These are phyloP conservation scores for Rubia tinctorum DNA, from an alignment of 305 asterid genomes.

Conservation along the genomic window DNA sequence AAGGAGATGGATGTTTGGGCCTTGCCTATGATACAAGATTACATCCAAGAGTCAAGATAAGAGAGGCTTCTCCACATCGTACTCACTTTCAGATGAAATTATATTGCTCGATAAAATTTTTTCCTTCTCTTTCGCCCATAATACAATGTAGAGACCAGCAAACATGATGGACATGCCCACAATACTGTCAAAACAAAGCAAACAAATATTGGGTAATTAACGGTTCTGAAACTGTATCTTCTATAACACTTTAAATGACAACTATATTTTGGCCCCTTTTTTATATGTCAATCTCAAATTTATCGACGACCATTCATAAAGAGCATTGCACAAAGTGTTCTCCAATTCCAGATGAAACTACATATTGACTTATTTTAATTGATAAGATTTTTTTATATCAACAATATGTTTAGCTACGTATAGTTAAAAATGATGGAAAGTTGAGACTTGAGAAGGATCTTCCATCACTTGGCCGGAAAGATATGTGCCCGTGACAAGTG, in stretches of 20 bases:
- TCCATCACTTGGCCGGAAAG: too few relatives aligned
- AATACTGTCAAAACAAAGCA: slow-evolving; percentile 33
- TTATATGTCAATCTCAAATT: too few relatives aligned
- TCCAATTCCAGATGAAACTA: background rate
- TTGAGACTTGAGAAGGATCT: too few relatives aligned
- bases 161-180: slow-evolving; percentile 86
- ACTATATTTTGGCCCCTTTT: too few relatives aligned
- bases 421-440: too few relatives aligned
- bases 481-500: too few relatives aligned
- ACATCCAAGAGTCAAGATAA: slow-evolving; percentile 37
- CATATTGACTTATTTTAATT: too few relatives aligned
- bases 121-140: slow-evolving; percentile 88
- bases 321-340: background rate
- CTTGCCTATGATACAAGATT: background rate
- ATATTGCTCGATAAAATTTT: slow-evolving; percentile 15
- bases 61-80: slow-evolving; percentile 73
- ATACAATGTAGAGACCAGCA: slow-evolving; percentile 67
- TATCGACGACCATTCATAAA: background rate
- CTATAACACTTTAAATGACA: background rate
- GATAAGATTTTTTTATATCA: too few relatives aligned
- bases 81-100: slow-evolving; percentile 30
- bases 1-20: background rate
- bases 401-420: too few relatives aligned
- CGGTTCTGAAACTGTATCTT: background rate
- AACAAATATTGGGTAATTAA: background rate